Evolutionary conservation across 2,329 filamentous ascomycete species (phyloP).

Genomic region (Exophiala sideris): DNA sequence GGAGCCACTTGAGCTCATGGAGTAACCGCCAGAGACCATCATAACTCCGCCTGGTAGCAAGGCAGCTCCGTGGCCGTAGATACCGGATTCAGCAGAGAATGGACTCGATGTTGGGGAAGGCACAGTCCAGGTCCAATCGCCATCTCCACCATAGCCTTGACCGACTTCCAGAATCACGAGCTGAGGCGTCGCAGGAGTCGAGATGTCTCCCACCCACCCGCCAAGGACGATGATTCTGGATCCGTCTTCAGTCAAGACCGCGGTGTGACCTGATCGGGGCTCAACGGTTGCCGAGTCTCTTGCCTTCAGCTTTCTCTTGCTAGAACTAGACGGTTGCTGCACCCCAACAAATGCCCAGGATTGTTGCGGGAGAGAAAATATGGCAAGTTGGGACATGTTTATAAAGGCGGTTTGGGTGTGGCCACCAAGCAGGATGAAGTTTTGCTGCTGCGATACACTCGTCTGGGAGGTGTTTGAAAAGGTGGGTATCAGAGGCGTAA

Average conservation of each 20-base stretch:
- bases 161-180: slow-evolving; percentile 73
- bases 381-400: slow-evolving; percentile 86
- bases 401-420: slow-evolving; percentile 81
- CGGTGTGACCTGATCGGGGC: slow-evolving; percentile 83
- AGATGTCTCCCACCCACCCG: slow-evolving; percentile 85
- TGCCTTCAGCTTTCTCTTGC: slow-evolving; percentile 52
- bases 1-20: slow-evolving; percentile 43
- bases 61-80: slow-evolving; percentile 60
- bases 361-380: slow-evolving; percentile 83
- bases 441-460: slow-evolving; percentile 66
- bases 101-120: slow-evolving; percentile 39
- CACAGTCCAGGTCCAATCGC: slow-evolving; percentile 45
- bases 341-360: slow-evolving; percentile 79
- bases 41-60: slow-evolving; percentile 61
- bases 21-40: slow-evolving; percentile 60
- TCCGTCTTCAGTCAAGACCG: slow-evolving; percentile 76
- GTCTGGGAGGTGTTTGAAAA: slow-evolving; percentile 64
- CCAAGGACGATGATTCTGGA: slow-evolving; percentile 74
- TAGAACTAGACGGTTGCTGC: slow-evolving; percentile 39
- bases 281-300: slow-evolving; percentile 54
- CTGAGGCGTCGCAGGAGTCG: slow-evolving; percentile 74
- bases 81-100: slow-evolving; percentile 43
- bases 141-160: slow-evolving; percentile 61
- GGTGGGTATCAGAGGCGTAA: slow-evolving; percentile 70
- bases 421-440: slow-evolving; percentile 78